phyloP scores from a whole-genome alignment of 2,329 filamentous ascomycete species.

The Nothophoma quercina region DNA sequence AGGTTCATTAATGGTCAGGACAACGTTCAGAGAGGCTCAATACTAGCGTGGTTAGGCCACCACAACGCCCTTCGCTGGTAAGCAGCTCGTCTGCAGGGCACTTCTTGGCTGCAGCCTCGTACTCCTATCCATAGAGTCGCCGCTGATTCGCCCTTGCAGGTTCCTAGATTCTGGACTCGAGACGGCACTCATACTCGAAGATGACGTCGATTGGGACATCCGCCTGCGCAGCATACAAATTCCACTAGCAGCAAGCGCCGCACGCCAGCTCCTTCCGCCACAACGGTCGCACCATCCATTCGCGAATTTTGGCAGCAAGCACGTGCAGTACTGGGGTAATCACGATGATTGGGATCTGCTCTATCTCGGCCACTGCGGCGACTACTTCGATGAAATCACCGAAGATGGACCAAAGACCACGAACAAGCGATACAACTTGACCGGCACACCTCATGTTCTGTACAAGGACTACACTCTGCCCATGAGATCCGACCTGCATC shows the following conservation, averaged over 20 bases:
- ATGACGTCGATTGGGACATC: constrained; percentile 57
- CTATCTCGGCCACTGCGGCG: constrained; percentile 56
- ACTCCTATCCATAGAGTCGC: not conserved
- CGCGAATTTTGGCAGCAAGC: constrained; percentile 27
- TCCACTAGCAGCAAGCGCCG: constrained; percentile 51
- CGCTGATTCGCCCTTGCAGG: constrained; percentile 35
- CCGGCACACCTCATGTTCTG: constrained; percentile 41
- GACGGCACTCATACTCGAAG: constrained; percentile 55
- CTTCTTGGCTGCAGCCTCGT: constrained; percentile 18
- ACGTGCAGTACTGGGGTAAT: constrained; percentile 52
- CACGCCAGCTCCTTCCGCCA: constrained; percentile 48
- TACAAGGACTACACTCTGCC: constrained; percentile 51
- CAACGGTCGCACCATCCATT: constrained; percentile 23
- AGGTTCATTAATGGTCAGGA: constrained; percentile 46
- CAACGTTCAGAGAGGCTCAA: constrained; percentile 49
- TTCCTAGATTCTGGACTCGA: constrained; percentile 53
- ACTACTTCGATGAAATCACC: constrained; percentile 49
- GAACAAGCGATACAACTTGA: constrained; percentile 40
- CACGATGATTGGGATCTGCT: constrained; percentile 52
- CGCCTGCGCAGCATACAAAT: constrained; percentile 54
- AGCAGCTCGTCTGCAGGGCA: constrained; percentile 15
- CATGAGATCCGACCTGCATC: constrained; percentile 47
- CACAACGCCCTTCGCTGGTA: constrained; percentile 53
- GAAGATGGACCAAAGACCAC: constrained; percentile 35
- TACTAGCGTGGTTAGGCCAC: constrained; percentile 56